Evolutionary conservation across 2,329 filamentous ascomycete genomes (phyloP), one percentile per base, ranked within the genome.

Genomic region (Periglandula ipomoeae): DNA sequence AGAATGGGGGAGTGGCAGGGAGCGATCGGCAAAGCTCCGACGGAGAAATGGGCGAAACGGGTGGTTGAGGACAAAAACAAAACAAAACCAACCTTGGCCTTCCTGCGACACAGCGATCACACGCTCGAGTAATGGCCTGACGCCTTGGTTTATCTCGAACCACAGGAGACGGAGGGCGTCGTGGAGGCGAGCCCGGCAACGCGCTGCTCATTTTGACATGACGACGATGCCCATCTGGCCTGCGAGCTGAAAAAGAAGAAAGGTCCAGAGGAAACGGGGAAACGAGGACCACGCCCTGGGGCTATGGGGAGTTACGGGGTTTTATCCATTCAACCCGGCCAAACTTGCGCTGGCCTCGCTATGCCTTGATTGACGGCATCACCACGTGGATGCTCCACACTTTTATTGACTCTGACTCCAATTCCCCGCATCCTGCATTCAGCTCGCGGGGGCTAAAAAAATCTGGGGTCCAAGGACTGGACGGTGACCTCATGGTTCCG

Each of bases 71-170:
- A 42, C 4, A 34, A 34, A 5, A 3, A 34, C 17, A 32, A 32
- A 13, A 23, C 23, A 13, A 32, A 39, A 47, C 54, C 48, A 40
- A 64, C 65, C 58, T 61, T 66, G 26, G 62, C 65, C 57, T 67
- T 67, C 53, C 65, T 59, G 52, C 59, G 62, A 20, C 65, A 40
- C 65, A 67, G 4, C 65, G 61, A 51, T 67, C 65, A 54, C 63
- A 66, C 1, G 63, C 64, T 56, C 63, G 55, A 42, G 53, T 59
- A 27, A 55, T 53, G 26, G 57, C 51, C 43, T 55, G 49, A 23
- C 58, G 53, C 19, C 55, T 53, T 26, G 52, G 48, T 30, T 43
- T 47, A 20, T 50, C 45, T 20, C 50, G 45, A 40, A 50, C 50
- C 0, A 48, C 40, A 17, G 51, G 46, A 23, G 51, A 50, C 26